Base-by-base conservation (phyloP, 106 monocot genomes). In the Amphibolis antarctica region DNA sequence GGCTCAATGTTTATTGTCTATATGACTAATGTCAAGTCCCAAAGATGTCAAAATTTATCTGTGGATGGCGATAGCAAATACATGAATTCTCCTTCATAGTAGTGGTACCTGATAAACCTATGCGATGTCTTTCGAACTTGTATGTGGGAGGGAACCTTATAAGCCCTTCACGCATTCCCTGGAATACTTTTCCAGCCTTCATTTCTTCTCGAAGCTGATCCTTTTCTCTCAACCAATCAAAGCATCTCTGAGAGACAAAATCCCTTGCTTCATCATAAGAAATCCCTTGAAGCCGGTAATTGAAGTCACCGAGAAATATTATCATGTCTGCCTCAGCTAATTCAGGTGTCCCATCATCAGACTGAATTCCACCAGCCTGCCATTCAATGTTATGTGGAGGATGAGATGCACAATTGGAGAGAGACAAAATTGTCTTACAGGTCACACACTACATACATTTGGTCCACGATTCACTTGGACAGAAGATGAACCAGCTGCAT, bases 91-190 rank as follows among this genome's bases (percentile, higher is more conserved):
- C 6, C 20, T 21, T 13, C 12, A 20, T 63, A 64, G 24, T 12
- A 2, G 18, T 17, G 18, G 44, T 71, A 83, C 86, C 86, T 69
- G 82, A 66, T 55, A 87, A 68, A 17, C 86, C 86, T 55, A 55
- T 23, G 57, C 67, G 52, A 55, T 87, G 77, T 69, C 63, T 82
- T 55, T 82, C 86, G 78, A 87, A 87, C 62, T 87, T 87, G 67
- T 87, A 87, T 20, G 86, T 87, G 28, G 82, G 86, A 45, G 86
- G 86, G 59, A 87, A 87, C 58, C 54, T 82, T 50, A 87, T 82
- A 13, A 70, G 72, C 20, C 80, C 86, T 78, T 87, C 86, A 71
- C 86, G 74, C 82, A 87, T 80, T 55, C 86, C 86, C 74, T 87
- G 86, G 65, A 87, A 87, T 17, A 87, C 86, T 70, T 80, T 87